These are phyloP conservation scores for Blastobotrys niveus DNA, from an alignment of 1,139 yeast species.

Conservation along the genomic window DNA sequence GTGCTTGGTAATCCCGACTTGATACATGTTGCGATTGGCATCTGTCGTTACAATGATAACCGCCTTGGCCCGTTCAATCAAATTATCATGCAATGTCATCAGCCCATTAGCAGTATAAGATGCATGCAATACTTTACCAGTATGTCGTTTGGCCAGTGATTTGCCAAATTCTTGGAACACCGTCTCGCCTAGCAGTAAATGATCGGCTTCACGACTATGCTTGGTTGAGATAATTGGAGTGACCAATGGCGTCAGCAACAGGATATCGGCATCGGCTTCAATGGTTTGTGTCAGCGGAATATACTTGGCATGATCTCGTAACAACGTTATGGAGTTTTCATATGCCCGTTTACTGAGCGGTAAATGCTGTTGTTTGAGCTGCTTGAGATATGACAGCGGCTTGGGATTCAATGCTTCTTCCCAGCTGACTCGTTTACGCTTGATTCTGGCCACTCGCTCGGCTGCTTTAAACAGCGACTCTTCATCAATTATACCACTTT, in stretches of 20 bases:
- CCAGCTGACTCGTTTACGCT: slow-evolving; percentile 46
- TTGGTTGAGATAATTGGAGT: slow-evolving; percentile 38
- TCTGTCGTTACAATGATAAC: slow-evolving; percentile 58
- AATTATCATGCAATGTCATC: slow-evolving; percentile 51
- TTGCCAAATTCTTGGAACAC: slow-evolving; percentile 44
- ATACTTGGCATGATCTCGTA: slow-evolving; percentile 49
- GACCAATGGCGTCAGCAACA: slow-evolving; percentile 50
- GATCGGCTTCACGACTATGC: slow-evolving; percentile 24
- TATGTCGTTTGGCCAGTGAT: slow-evolving; percentile 26
- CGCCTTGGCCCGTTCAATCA: slow-evolving; percentile 51
- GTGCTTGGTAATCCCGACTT: slow-evolving; percentile 58
- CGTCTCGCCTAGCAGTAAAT: slow-evolving; percentile 49
- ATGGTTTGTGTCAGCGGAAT: slow-evolving; percentile 49
- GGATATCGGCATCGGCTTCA: slow-evolving; percentile 36
- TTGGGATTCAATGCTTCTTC: slow-evolving; percentile 38
- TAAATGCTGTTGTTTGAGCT: slow-evolving; percentile 42
- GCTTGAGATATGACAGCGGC: slow-evolving; percentile 31
- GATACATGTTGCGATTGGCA: slow-evolving; percentile 59
- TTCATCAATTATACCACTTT: slow-evolving; percentile 48
- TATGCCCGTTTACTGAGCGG: slow-evolving; percentile 46
- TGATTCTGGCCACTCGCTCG: slow-evolving; percentile 43
- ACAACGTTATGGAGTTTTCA: slow-evolving; percentile 49
- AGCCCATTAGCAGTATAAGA: slow-evolving; percentile 63
- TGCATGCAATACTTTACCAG: slow-evolving; percentile 52
- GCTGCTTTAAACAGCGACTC: slow-evolving; percentile 43